Percentiles rank a stretch among this genome's conserved stretches.
Evolutionary conservation across 2,329 filamentous ascomycete species (phyloP).

Genomic region (Alternaria postmessia): DNA sequence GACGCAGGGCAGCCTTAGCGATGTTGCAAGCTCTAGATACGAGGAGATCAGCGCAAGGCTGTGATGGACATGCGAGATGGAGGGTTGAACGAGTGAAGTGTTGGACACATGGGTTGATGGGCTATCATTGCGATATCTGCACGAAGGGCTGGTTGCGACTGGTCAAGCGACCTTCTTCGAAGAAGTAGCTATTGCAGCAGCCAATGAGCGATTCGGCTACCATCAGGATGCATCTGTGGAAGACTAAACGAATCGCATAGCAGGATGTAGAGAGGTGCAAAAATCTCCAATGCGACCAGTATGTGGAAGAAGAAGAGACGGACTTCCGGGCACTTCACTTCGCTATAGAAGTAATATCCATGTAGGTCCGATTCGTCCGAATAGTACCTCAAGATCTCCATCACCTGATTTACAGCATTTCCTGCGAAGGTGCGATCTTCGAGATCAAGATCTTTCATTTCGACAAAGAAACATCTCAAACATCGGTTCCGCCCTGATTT

Average conservation of each 20-base stretch:
- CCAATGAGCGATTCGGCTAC: not conserved
- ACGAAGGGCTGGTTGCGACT: not conserved
- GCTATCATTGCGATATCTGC: not conserved
- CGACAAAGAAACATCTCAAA: not conserved
- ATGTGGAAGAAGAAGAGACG: not conserved
- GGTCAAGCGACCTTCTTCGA: not conserved
- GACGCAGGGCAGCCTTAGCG: slow-evolving; percentile 15
- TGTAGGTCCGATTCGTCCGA: not conserved
- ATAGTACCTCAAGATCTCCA: not conserved
- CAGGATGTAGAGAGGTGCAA: not conserved
- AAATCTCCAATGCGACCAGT: not conserved
- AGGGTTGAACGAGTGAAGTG: not conserved
- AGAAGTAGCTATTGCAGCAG: not conserved
- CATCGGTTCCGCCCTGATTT: slow-evolving; percentile 1
- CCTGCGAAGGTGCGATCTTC: not conserved
- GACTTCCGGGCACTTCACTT: not conserved
- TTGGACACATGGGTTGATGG: not conserved
- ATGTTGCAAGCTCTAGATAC: not conserved
- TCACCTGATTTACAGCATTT: not conserved
- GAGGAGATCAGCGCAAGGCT: slow-evolving; percentile 16
- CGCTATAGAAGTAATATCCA: not conserved
- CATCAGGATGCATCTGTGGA: not conserved
- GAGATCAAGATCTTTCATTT: slow-evolving; percentile 2
- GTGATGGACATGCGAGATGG: slow-evolving; percentile 5
- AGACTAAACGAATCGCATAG: not conserved